These are phyloP conservation scores for Phytophthora nicotianae DNA, from an alignment of 352 stramenopile species.

Conservation along the genomic window DNA sequence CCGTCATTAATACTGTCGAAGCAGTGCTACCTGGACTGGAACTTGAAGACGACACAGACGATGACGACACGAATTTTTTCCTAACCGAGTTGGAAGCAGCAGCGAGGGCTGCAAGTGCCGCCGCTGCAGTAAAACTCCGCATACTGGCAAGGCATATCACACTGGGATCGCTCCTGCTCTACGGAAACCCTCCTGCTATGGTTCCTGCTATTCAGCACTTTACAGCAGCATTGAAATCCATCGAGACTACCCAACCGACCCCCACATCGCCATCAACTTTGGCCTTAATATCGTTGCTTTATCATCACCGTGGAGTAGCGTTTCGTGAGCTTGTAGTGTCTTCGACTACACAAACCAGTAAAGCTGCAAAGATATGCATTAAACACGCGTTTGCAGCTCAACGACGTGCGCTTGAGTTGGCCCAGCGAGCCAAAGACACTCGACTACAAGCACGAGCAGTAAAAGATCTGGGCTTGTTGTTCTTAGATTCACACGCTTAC, in stretches of 20 bases:
- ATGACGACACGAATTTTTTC: constrained; percentile 67
- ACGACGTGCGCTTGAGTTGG: constrained; percentile 52
- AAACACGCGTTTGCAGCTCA: constrained; percentile 46
- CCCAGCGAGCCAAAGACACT: constrained; percentile 41
- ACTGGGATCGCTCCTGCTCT: constrained; percentile 56
- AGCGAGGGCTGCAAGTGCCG: constrained; percentile 24
- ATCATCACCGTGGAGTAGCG: constrained; percentile 74
- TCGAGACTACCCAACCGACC: constrained; percentile 22
- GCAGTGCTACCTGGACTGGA: constrained; percentile 13
- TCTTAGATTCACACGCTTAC: constrained; percentile 52
- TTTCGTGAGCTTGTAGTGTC: constrained; percentile 60
- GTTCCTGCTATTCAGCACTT: constrained; percentile 43
- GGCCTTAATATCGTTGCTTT: constrained; percentile 47
- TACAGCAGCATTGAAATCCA: constrained; percentile 40
- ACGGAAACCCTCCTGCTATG: constrained; percentile 42
- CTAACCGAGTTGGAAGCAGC: constrained; percentile 74
- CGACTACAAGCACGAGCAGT: constrained; percentile 57
- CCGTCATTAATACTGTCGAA: constrained; percentile 21
- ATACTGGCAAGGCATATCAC: constrained; percentile 49
- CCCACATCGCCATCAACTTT: constrained; percentile 9
- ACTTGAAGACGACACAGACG: constrained; percentile 25
- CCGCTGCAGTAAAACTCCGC: constrained; percentile 22
- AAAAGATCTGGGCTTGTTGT: constrained; percentile 71
- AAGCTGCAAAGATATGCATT: constrained; percentile 11
- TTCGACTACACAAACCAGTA: constrained; percentile 11